Percentiles rank a stretch among this genome's conserved stretches.
Conservation (phyloP, 495 filamentous ascomycete genomes). For the Podospora pseudopauciseta region DNA sequence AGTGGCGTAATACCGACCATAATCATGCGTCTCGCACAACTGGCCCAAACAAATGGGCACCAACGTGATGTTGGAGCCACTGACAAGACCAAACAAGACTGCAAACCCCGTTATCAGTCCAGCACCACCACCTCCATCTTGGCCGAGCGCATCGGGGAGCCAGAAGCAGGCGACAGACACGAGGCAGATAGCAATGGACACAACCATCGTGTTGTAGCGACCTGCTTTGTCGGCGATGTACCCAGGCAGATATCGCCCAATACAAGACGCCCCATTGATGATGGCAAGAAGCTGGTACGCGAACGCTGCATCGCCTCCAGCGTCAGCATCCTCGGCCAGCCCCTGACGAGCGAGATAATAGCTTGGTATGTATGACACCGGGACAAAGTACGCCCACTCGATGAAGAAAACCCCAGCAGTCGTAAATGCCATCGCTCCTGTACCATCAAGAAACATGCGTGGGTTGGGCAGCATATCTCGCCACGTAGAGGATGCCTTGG, state of each 20-base stretch:
- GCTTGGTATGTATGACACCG: not conserved
- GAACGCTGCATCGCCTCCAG: not conserved
- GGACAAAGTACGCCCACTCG: slow-evolving; percentile 2
- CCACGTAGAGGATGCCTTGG: not conserved
- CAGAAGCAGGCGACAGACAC: not conserved
- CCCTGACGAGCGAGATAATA: slow-evolving; percentile 1
- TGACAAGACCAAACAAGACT: not conserved
- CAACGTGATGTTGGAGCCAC: slow-evolving; percentile 4
- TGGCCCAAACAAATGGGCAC: not conserved
- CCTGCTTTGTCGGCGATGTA: not conserved
- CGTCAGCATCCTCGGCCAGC: not conserved
- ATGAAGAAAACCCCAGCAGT: slow-evolving; percentile 1
- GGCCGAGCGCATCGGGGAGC: not conserved
- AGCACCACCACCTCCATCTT: not conserved
- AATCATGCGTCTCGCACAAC: slow-evolving; percentile 4
- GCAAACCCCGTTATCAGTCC: slow-evolving; percentile 3
- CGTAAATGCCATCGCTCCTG: not conserved
- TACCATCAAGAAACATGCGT: not conserved
- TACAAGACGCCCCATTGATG: not conserved
- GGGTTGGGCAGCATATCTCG: not conserved
- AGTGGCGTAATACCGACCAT: slow-evolving; percentile 1
- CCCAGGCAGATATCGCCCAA: not conserved
- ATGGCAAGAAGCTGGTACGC: slow-evolving; percentile 2
- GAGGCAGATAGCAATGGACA: not conserved
- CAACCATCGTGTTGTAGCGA: slow-evolving; percentile 1